phyloP scores from a whole-genome alignment of 331 rosid species.

The Malus hybrid region DNA sequence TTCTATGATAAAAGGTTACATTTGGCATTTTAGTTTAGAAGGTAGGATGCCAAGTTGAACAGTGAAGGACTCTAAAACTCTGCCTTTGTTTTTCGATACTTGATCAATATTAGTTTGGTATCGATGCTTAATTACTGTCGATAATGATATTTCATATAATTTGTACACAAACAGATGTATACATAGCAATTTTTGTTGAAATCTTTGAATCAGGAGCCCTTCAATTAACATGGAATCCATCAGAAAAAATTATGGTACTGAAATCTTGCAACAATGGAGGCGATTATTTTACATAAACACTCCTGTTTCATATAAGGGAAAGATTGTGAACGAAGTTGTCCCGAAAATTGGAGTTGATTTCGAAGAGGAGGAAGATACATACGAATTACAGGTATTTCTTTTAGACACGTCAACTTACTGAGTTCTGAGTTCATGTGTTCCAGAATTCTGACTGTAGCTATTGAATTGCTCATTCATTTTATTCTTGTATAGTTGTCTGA shows the following conservation, averaged over 20 bases:
- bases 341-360: too few relatives aligned
- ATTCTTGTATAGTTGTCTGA: conserved; percentile 11
- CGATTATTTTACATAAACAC: too few relatives aligned
- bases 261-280: background rate
- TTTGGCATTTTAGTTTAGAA: background rate
- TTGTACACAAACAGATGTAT: background rate
- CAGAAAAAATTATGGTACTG: conserved; percentile 1
- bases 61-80: background rate
- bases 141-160: too few relatives aligned
- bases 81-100: background rate
- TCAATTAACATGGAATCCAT: conserved; percentile 17
- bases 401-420: too few relatives aligned
- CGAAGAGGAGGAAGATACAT: too few relatives aligned
- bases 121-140: background rate
- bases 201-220: conserved; percentile 26
- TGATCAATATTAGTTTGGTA: background rate
- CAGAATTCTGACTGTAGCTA: too few relatives aligned
- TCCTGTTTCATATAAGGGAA: too few relatives aligned
- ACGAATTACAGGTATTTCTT: too few relatives aligned
- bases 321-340: too few relatives aligned
- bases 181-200: background rate
- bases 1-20: background rate
- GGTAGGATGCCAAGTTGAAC: background rate
- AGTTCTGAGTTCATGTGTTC: too few relatives aligned
- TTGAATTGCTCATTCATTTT: too few relatives aligned